These are phyloP conservation scores for Coprinopsis marcescibilis DNA, from an alignment of 768 basidiomycete genomes.

Conservation along the genomic window DNA sequence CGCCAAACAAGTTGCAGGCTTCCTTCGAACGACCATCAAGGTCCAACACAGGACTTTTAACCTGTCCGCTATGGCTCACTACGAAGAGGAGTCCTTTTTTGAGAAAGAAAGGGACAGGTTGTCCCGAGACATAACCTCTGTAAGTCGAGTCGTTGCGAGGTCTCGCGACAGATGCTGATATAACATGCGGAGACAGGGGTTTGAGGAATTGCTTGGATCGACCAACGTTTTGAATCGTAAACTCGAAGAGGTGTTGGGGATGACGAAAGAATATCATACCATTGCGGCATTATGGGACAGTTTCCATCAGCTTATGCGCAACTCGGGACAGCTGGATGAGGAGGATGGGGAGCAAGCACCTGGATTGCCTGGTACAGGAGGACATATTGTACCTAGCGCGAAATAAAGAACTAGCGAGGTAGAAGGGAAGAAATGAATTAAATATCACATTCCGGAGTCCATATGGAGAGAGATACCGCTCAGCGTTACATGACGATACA, in stretches of 20 bases:
- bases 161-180: slow-evolving; percentile 19
- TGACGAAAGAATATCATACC: slow-evolving; percentile 89
- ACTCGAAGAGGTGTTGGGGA: slow-evolving; percentile 86
- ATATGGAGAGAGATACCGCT: slow-evolving; percentile 10
- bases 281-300: slow-evolving; percentile 81
- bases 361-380: slow-evolving; percentile 68
- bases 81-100: slow-evolving; percentile 59
- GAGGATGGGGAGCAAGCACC: slow-evolving; percentile 29
- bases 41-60: neutral
- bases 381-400: slow-evolving; percentile 45
- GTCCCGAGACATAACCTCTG: slow-evolving; percentile 66
- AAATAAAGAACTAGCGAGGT: slow-evolving; percentile 8
- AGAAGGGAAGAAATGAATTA: neutral
- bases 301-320: slow-evolving; percentile 74
- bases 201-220: slow-evolving; percentile 81
- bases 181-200: slow-evolving; percentile 42
- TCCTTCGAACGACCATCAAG: neutral
- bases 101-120: slow-evolving; percentile 76
- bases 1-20: neutral
- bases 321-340: slow-evolving; percentile 32
- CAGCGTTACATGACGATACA: slow-evolving; percentile 20
- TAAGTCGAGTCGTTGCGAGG: slow-evolving; percentile 25
- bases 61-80: slow-evolving; percentile 25
- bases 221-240: slow-evolving; percentile 86
- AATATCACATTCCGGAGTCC: slow-evolving; percentile 6